phyloP scores from a whole-genome alignment of 2,329 filamentous ascomycete genomes.

The Botrytis byssoidea region DNA sequence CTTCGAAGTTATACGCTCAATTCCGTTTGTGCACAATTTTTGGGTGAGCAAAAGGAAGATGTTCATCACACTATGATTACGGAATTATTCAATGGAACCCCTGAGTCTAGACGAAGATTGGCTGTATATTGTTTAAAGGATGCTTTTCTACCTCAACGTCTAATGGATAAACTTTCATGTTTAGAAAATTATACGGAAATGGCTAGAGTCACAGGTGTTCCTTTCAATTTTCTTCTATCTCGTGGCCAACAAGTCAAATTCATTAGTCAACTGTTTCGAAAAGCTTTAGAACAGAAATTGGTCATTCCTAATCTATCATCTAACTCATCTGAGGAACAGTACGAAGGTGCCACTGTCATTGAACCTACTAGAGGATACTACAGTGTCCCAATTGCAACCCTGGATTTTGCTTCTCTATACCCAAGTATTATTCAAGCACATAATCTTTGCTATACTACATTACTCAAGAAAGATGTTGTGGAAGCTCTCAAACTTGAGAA shows the following conservation, averaged over 20 bases:
- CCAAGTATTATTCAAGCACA: constrained; percentile 99
- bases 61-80: constrained; percentile 99
- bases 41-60: constrained; percentile 97
- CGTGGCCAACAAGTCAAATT: constrained; percentile 97
- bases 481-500: constrained; percentile 76
- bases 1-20: constrained; percentile 96
- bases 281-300: constrained; percentile 87
- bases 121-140: constrained; percentile 98
- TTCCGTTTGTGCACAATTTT: constrained; percentile 89
- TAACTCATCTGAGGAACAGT: constrained; percentile 77
- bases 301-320: constrained; percentile 85
- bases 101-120: constrained; percentile 84
- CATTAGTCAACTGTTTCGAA: constrained; percentile 93
- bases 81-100: constrained; percentile 92
- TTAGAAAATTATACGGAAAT: constrained; percentile 99
- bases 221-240: constrained; percentile 90
- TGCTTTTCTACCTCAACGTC: constrained; percentile 86
- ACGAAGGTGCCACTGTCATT: constrained; percentile 97
- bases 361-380: constrained; percentile 93
- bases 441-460: constrained; percentile 95
- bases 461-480: constrained; percentile 75
- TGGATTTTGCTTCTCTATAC: constrained; percentile 98
- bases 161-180: constrained; percentile 98
- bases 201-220: constrained; percentile 97
- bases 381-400: constrained; percentile 88